Base-by-base conservation (phyloP, 345 rosid species). In the Citrus hindsii region DNA sequence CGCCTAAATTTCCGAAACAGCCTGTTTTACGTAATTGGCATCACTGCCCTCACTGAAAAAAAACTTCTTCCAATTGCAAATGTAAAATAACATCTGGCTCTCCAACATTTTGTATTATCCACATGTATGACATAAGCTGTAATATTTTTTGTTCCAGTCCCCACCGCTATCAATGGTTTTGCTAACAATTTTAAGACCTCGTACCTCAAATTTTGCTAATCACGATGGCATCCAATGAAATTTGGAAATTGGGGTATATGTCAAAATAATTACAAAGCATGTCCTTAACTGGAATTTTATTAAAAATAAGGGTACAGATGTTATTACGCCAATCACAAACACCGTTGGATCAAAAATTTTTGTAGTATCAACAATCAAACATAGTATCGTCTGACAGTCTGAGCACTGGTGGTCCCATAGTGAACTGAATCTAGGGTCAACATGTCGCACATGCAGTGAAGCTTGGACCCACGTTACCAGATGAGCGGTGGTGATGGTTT, bases 1-100 rank as follows among this genome's bases (percentile, higher is more conserved):
- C 71, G 53, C 79, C 79, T 53, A 65, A 32, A 76, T 76, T 76
- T 67, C 32, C 56, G 79, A 76, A 76, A 76, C 79, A 37, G 73
- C 53, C 33, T 65, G 28, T 53, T 37, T 35, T 56, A 1, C 0
- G 1, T 18, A 66, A 67, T 46, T 76, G 79, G 56, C 79, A 7
- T 25, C 8, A 35, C 2, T 67, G 18, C 73, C 79, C 78, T 53
- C 28, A 9, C 21, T 14, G 37, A 9, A 10, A 40, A 42, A 12
- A 12, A 42, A 12, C 0, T 42, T 12, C 51, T 2, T 42, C 1
- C 16, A 12, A 12, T 42, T 14, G 13, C 51, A 46, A 46, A 13
- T 13, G 51, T 13, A 12, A 46, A 46, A 12, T 46, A 46, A 46
- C 18, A 13, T 13, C 18, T 4, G 18, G 51, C 18, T 46, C 51